Conservation (phyloP, 352 stramenopile species). For the Pythium sp. region DNA sequence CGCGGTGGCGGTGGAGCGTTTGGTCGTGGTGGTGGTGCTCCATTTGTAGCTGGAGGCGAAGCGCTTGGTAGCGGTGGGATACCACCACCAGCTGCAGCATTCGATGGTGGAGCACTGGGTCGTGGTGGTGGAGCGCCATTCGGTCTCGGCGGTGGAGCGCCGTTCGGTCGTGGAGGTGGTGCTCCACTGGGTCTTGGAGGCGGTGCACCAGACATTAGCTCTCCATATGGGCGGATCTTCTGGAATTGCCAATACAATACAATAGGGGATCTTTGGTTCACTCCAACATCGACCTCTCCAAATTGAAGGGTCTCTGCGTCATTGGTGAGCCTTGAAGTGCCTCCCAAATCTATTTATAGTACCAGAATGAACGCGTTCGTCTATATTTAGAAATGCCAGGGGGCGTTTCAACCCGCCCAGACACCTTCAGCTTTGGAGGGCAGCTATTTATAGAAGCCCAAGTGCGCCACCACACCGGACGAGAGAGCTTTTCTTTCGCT, state of each 20-base stretch:
- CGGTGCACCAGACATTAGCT: constrained; percentile 10
- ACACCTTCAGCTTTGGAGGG: neutral
- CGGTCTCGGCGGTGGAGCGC: constrained; percentile 10
- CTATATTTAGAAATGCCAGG: neutral
- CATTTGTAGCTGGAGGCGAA: neutral
- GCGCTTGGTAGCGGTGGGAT: constrained; percentile 13
- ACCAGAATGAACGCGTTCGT: neutral
- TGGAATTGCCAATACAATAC: neutral
- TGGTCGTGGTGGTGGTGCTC: constrained; percentile 13
- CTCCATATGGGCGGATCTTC: neutral
- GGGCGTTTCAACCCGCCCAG: neutral
- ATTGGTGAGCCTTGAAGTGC: neutral
- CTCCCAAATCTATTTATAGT: neutral
- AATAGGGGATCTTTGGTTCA: neutral
- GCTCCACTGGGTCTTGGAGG: neutral
- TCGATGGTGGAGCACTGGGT: constrained; percentile 22
- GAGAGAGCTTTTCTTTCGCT: too few species aligned
- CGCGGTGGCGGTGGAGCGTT: constrained; percentile 22
- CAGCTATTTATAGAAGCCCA: neutral
- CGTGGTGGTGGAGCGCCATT: neutral
- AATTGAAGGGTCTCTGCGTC: neutral
- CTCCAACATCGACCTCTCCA: neutral
- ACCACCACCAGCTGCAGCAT: neutral
- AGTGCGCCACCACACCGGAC: neutral
- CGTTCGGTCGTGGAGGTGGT: constrained; percentile 10